These are phyloP conservation scores for Pythium folliculosum DNA, from an alignment of 352 stramenopile genomes.

Conservation along the genomic window DNA sequence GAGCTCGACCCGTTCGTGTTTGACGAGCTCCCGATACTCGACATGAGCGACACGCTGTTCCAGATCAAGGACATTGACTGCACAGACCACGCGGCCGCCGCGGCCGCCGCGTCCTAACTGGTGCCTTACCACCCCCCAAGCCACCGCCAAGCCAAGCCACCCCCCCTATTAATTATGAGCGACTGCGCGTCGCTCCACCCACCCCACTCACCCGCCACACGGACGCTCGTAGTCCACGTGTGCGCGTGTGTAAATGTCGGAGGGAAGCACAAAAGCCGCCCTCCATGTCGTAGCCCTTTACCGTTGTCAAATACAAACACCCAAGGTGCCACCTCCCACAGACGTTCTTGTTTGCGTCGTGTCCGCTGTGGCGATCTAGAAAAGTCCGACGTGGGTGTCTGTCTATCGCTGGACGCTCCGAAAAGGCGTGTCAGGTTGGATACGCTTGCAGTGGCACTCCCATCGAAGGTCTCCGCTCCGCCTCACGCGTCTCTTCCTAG, in stretches of 20 bases:
- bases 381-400: neutral
- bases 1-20: constrained; percentile 23
- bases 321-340: neutral
- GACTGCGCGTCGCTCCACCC: neutral
- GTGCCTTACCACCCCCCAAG: neutral
- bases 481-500: no score
- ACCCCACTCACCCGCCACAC: neutral
- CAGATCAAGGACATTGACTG: constrained; percentile 25
- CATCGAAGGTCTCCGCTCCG: no score
- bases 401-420: neutral
- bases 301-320: no score
- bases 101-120: neutral
- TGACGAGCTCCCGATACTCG: constrained; percentile 26
- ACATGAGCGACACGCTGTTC: constrained; percentile 8
- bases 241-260: neutral
- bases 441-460: no score
- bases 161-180: constrained; percentile 29
- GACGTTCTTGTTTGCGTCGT: no score
- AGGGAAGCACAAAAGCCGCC: no score
- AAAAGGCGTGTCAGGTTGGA: no score
- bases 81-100: constrained; percentile 2
- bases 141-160: neutral
- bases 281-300: no score
- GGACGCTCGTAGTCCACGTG: neutral
- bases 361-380: no score